Percentiles rank a stretch among this genome's conserved stretches.
Evolutionary conservation across 83 land plant genomes (phyloP).

Genomic region (Picea mariana): DNA sequence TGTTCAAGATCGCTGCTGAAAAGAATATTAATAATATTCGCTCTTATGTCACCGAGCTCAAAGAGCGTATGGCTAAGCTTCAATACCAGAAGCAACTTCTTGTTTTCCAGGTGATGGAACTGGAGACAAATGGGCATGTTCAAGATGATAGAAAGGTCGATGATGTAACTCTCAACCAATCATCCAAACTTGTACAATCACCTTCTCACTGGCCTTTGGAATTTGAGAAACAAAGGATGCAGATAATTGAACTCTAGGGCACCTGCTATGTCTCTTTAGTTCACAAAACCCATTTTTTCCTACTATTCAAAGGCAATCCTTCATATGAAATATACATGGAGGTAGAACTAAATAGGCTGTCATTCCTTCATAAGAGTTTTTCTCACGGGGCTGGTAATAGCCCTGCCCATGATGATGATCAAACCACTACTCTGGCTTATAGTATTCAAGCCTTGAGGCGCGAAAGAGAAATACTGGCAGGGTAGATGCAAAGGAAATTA

Average conservation of each 20-base stretch:
- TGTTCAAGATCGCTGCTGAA: slow-evolving; percentile 50
- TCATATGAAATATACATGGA: slow-evolving; percentile 91
- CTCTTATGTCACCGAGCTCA: slow-evolving; percentile 75
- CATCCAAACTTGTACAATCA: slow-evolving; percentile 32
- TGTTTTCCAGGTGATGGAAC: slow-evolving; percentile 60
- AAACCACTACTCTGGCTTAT: slow-evolving; percentile 35
- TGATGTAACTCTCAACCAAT: slow-evolving; percentile 22
- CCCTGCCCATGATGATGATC: slow-evolving; percentile 28
- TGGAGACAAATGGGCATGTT: slow-evolving; percentile 36
- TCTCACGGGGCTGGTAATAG: slow-evolving; percentile 21
- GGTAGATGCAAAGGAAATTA: slow-evolving; percentile 60
- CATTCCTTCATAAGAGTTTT: slow-evolving; percentile 67
- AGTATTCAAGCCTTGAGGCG: slow-evolving; percentile 65
- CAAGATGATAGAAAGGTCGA: slow-evolving; percentile 22
- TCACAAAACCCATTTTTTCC: slow-evolving; percentile 82
- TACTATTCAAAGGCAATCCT: slow-evolving; percentile 85
- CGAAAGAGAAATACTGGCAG: slow-evolving; percentile 81
- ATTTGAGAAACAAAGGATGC: slow-evolving; percentile 62
- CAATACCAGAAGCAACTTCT: slow-evolving; percentile 69
- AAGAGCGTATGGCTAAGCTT: slow-evolving; percentile 71
- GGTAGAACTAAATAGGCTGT: slow-evolving; percentile 82
- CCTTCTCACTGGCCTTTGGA: slow-evolving; percentile 59
- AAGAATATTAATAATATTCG: slow-evolving; percentile 71
- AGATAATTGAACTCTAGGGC: slow-evolving; percentile 82
- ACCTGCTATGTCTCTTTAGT: slow-evolving; percentile 81